These are phyloP conservation scores for Phalaenopsis hybrid DNA, from an alignment of 116 monocot species.

Conservation along the genomic window DNA sequence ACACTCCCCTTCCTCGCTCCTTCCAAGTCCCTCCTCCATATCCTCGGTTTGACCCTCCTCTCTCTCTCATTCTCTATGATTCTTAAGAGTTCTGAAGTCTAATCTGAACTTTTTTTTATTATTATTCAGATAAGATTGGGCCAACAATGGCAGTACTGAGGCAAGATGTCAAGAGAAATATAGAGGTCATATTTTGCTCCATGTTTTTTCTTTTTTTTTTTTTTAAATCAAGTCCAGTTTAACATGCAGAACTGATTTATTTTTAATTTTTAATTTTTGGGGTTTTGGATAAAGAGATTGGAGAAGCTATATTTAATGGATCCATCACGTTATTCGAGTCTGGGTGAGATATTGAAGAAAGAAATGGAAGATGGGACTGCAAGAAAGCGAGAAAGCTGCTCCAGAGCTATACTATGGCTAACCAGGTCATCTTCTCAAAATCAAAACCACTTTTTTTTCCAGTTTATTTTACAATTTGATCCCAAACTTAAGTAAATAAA, in stretches of 20 bases:
- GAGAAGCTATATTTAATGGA: conserved; percentile 43
- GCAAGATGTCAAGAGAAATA: conserved; percentile 62
- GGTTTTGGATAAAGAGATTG: conserved; percentile 39
- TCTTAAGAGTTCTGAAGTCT: background rate
- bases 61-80: background rate
- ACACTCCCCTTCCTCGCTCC: conserved; percentile 50
- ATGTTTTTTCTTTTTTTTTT: background rate
- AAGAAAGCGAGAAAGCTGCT: conserved; percentile 50
- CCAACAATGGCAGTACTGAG: conserved; percentile 83
- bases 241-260: too few species aligned
- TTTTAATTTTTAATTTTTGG: too few species aligned
- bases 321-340: conserved; percentile 36
- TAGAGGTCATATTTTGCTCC: conserved; percentile 40
- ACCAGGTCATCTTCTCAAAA: conserved; percentile 31
- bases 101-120: too few species aligned
- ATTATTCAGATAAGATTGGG: conserved; percentile 80
- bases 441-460: too few species aligned
- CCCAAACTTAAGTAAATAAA: too few species aligned
- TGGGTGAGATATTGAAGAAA: conserved; percentile 59
- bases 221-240: too few species aligned
- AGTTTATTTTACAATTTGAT: too few species aligned
- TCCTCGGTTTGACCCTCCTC: conserved; percentile 43
- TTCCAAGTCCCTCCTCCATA: conserved; percentile 55
- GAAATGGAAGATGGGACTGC: conserved; percentile 46
- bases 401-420: conserved; percentile 73